Percentiles rank a stretch among this genome's conserved stretches.
phyloP scores from a whole-genome alignment of 2,329 filamentous ascomycete genomes.

The Aspergillus sp. region DNA sequence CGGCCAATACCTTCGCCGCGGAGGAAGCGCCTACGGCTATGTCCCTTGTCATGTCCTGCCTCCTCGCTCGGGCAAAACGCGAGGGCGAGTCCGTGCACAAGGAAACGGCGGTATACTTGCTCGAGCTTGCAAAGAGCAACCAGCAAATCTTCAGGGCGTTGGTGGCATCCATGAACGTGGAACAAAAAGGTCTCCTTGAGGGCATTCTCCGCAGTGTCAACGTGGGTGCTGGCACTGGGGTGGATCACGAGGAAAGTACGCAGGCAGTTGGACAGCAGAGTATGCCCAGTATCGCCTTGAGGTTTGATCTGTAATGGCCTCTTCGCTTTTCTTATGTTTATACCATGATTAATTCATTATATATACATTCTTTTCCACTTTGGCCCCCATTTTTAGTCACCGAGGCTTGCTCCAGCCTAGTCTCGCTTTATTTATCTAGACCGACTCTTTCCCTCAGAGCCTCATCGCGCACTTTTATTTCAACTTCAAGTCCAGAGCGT shows the following conservation, averaged over 20 bases:
- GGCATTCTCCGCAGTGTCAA: conserved; percentile 71
- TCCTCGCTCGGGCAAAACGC: conserved; percentile 72
- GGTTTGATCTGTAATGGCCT: conserved; percentile 78
- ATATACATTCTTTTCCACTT: not conserved
- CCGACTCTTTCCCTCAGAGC: not conserved
- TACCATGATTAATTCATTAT: not conserved
- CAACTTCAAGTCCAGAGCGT: not conserved
- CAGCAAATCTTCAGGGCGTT: conserved; percentile 74
- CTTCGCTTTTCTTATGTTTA: not conserved
- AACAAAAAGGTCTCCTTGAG: conserved; percentile 78
- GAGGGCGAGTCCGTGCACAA: conserved; percentile 64
- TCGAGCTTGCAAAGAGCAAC: conserved; percentile 80
- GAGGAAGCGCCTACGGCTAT: conserved; percentile 57
- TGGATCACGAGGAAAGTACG: conserved; percentile 46
- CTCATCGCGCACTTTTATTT: not conserved
- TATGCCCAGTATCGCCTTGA: conserved; percentile 83
- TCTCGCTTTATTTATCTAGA: not conserved
- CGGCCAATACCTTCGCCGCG: conserved; percentile 36
- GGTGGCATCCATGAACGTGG: conserved; percentile 71
- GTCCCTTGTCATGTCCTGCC: conserved; percentile 74
- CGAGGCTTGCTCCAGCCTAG: not conserved
- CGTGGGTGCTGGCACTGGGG: conserved; percentile 42
- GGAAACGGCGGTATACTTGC: conserved; percentile 75
- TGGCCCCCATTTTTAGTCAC: not conserved
- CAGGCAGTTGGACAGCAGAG: conserved; percentile 57